Conservation (phyloP, 2,329 filamentous ascomycete genomes). For the Neofusicoccum laricinum region DNA sequence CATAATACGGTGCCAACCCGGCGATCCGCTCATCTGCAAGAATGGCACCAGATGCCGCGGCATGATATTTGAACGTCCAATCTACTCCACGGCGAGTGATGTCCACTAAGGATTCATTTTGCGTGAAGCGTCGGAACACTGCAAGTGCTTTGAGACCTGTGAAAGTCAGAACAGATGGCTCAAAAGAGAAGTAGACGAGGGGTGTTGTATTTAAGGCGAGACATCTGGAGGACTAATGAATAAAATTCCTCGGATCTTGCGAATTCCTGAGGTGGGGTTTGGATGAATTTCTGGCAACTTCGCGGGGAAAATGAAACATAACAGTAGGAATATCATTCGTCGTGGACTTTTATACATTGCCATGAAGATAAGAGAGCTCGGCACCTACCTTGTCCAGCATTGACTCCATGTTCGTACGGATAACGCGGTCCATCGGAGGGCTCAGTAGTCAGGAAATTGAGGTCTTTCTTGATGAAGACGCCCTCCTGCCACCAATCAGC, state of each 20-base stretch:
- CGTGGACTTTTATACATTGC: too few species aligned
- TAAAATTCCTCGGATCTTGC: too few species aligned
- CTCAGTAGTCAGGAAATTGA: constrained; percentile 24
- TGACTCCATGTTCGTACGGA: constrained; percentile 24
- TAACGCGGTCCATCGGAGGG: constrained; percentile 22
- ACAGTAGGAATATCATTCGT: too few species aligned
- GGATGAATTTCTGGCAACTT: too few species aligned
- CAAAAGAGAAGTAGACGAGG: not conserved
- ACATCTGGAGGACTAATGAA: too few species aligned
- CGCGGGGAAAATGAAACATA: too few species aligned
- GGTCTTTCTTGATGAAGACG: constrained; percentile 25
- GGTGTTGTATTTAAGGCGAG: too few species aligned
- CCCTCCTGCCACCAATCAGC: constrained; percentile 29
- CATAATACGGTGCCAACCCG: constrained; percentile 42
- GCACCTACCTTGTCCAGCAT: constrained; percentile 24
- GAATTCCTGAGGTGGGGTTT: too few species aligned
- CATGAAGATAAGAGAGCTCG: too few species aligned
- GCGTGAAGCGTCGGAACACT: constrained; percentile 45
- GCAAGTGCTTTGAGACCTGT: constrained; percentile 48
- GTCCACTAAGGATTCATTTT: constrained; percentile 42
- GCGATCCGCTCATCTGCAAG: constrained; percentile 50
- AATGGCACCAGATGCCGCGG: constrained; percentile 47
- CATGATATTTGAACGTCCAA: constrained; percentile 49
- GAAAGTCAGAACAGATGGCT: not conserved
- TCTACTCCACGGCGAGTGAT: constrained; percentile 44